Evolutionary conservation across 139 green algal species (phyloP).

Genomic region (Chlorella sorokiniana): DNA sequence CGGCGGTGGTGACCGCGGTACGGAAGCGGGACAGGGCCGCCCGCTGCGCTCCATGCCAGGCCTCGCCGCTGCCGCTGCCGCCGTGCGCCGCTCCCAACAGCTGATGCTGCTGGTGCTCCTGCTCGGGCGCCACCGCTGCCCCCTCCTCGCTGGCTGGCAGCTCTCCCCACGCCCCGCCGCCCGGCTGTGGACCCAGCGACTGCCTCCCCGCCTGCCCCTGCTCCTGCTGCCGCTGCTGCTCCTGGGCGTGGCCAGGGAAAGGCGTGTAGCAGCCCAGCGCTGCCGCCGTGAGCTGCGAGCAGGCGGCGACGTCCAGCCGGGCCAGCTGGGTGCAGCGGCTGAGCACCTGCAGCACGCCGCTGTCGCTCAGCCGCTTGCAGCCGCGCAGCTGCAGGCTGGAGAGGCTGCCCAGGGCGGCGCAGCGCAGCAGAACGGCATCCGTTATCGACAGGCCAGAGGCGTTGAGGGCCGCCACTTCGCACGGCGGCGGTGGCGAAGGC

Average conservation of each 20-base stretch:
- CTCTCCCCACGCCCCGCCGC: not conserved
- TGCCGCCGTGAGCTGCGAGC: slow-evolving; percentile 15
- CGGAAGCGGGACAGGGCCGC: not conserved
- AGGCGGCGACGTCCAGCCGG: slow-evolving; percentile 6
- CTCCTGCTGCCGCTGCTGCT: slow-evolving; percentile 1
- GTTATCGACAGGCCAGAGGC: not conserved
- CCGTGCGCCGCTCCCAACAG: not conserved
- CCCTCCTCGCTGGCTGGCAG: not conserved
- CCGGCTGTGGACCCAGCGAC: not conserved
- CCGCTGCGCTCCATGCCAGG: not conserved
- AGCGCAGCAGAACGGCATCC: not conserved
- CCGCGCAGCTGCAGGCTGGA: slow-evolving; percentile 6
- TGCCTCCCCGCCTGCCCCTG: not conserved
- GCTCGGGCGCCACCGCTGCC: not conserved
- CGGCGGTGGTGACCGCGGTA: not conserved
- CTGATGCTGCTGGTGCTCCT: not conserved
- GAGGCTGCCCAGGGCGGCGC: not conserved
- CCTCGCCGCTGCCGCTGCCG: not conserved
- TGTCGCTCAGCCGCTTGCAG: slow-evolving; percentile 18
- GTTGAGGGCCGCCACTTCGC: not conserved
- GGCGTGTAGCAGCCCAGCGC: slow-evolving; percentile 16
- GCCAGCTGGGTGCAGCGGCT: not conserved
- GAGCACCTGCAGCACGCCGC: slow-evolving; percentile 23
- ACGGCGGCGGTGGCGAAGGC: no score
- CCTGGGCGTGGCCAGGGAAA: not conserved